These are phyloP conservation scores for Parmales sp. DNA, from an alignment of 108 stramenopile genomes.

Conservation along the genomic window DNA sequence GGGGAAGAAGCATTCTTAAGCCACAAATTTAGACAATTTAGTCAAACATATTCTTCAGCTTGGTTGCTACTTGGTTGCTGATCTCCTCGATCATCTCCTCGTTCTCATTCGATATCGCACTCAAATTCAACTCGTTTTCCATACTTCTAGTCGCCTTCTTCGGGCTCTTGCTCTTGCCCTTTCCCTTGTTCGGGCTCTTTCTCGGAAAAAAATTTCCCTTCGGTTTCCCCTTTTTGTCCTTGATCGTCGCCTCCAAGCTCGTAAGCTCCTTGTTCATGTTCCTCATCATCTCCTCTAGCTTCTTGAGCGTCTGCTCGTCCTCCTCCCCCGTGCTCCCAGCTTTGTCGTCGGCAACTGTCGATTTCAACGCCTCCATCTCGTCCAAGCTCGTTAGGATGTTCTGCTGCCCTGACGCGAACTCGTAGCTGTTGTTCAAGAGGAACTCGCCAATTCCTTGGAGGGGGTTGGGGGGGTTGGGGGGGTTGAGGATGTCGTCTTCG, in stretches of 20 bases:
- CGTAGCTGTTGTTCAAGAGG: too few species aligned
- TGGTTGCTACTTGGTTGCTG: neutral
- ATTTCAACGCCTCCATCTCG: neutral
- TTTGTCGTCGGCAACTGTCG: neutral
- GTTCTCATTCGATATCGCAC: too few species aligned
- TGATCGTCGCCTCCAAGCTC: neutral
- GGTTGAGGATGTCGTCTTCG: too few species aligned
- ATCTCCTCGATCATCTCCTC: neutral
- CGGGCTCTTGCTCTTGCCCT: neutral
- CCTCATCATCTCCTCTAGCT: neutral
- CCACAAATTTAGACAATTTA: neutral
- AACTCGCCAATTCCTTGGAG: too few species aligned
- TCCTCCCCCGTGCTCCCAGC: too few species aligned
- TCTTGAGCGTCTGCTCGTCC: neutral
- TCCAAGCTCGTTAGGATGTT: too few species aligned
- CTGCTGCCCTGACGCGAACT: too few species aligned
- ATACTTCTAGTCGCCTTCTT: too few species aligned
- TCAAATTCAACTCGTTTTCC: too few species aligned
- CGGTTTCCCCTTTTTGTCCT: neutral
- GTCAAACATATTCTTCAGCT: neutral
- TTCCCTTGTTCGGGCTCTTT: neutral
- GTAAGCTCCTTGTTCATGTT: neutral
- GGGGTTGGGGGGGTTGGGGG: too few species aligned
- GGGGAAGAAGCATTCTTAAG: neutral
- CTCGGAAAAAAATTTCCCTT: neutral